A percentile compares a stretch with the other conserved stretches of the same genome.
Evolutionary conservation across 768 basidiomycete genomes (phyloP).

Genomic region (Podaxis sp.): DNA sequence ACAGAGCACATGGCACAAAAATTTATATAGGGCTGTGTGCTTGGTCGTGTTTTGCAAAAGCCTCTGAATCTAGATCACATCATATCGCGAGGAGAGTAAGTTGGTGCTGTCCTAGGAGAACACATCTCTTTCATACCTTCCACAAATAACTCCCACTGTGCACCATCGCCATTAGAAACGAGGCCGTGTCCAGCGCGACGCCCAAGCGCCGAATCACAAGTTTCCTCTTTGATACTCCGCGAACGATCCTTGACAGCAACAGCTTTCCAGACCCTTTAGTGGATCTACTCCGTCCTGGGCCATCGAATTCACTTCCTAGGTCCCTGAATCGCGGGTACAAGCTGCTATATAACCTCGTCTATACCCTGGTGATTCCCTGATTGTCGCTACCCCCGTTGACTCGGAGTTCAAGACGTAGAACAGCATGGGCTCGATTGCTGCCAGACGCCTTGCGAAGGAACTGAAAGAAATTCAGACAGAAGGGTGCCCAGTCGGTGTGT

Average conservation of each 20-base stretch:
- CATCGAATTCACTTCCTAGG: not conserved
- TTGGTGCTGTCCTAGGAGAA: not conserved
- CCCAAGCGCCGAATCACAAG: not conserved
- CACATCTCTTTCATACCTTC: not conserved
- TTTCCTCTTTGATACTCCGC: not conserved
- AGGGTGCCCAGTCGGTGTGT: constrained; percentile 66
- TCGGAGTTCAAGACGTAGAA: not conserved
- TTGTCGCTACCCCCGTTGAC: constrained; percentile 1
- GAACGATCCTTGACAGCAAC: not conserved
- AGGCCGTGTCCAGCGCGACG: not conserved
- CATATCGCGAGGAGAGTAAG: not conserved
- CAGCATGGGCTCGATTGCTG: constrained; percentile 59
- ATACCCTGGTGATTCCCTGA: not conserved
- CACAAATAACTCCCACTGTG: not conserved
- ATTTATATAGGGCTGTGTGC: constrained; percentile 30
- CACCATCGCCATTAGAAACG: not conserved
- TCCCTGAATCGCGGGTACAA: not conserved
- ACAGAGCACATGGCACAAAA: constrained; percentile 6
- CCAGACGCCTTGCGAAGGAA: constrained; percentile 69
- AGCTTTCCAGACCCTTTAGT: not conserved
- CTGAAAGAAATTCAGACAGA: constrained; percentile 63
- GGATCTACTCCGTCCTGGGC: not conserved
- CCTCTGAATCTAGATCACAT: constrained; percentile 8
- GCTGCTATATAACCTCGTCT: not conserved
- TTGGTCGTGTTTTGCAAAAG: constrained; percentile 36